Conservation (phyloP, 371 early-diverging fungal genomes). For the Rhizomucor pusillus region DNA sequence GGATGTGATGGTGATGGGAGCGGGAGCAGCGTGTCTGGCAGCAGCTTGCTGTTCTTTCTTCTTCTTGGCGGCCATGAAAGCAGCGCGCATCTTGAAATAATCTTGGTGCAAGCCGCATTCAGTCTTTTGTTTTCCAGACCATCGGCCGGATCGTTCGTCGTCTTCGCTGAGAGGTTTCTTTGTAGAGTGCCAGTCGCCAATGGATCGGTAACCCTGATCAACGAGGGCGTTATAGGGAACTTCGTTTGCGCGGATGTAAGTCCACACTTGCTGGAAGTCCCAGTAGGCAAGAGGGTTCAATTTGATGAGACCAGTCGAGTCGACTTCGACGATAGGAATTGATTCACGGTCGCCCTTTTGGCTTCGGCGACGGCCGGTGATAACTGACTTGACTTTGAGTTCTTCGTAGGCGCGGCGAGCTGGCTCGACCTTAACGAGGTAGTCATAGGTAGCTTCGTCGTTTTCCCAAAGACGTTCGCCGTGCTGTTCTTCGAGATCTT, state of each 20-base stretch:
- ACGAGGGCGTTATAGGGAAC: constrained; percentile 89
- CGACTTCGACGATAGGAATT: constrained; percentile 82
- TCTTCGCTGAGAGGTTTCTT: constrained; percentile 57
- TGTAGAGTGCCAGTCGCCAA: constrained; percentile 95
- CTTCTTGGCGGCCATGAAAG: constrained; percentile 52
- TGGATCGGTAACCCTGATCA: constrained; percentile 89
- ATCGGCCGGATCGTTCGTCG: constrained; percentile 89
- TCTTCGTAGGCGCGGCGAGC: constrained; percentile 84
- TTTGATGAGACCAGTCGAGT: constrained; percentile 81
- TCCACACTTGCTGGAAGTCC: constrained; percentile 86
- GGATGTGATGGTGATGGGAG: constrained; percentile 5
- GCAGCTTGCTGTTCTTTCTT: constrained; percentile 34
- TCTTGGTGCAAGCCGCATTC: constrained; percentile 96
- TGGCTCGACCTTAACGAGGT: constrained; percentile 91
- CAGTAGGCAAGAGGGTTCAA: constrained; percentile 87
- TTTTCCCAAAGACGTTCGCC: constrained; percentile 82
- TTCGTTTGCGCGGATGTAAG: constrained; percentile 79
- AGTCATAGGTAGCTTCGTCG: constrained; percentile 84
- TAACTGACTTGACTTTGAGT: constrained; percentile 70
- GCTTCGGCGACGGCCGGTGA: constrained; percentile 89
- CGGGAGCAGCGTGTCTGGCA: constrained; percentile 5
- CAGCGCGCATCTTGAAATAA: constrained; percentile 87
- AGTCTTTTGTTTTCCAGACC: constrained; percentile 85
- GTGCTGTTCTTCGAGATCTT: constrained; percentile 70
- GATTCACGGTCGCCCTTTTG: constrained; percentile 82